These are phyloP conservation scores for Ilyonectria sp. DNA, from an alignment of 2,329 filamentous ascomycete species.

Conservation along the genomic window DNA sequence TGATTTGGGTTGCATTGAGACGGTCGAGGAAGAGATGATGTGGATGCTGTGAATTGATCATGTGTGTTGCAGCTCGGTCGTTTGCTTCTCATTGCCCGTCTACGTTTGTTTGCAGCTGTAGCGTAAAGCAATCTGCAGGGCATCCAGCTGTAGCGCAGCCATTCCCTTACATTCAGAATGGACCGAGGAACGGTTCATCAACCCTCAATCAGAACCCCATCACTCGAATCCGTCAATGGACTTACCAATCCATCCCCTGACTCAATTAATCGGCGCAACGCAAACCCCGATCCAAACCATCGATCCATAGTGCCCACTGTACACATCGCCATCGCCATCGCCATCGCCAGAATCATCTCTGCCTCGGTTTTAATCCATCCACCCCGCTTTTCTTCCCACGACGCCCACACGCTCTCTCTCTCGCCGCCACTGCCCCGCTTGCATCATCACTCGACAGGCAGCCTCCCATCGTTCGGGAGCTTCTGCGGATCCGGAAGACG, in stretches of 20 bases:
- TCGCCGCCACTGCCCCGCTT: conserved; percentile 32
- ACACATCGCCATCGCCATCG: neutral
- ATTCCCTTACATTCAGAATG: neutral
- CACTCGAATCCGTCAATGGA: neutral
- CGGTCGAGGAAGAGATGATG: neutral
- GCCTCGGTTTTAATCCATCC: neutral
- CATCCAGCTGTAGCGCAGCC: too few relatives aligned
- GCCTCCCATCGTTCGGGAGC: neutral
- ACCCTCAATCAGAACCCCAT: neutral
- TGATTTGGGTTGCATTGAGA: neutral
- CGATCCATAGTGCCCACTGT: neutral
- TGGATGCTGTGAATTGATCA: neutral
- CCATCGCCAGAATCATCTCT: neutral
- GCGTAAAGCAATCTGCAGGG: too few relatives aligned
- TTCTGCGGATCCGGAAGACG: conserved; percentile 21
- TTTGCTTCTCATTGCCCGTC: too few relatives aligned
- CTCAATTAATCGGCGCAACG: neutral
- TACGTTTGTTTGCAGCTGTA: too few relatives aligned
- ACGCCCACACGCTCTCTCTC: neutral
- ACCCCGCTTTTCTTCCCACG: neutral
- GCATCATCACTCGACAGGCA: conserved; percentile 18
- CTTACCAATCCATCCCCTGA: neutral
- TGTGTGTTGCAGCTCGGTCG: neutral
- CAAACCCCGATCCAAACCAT: conserved; percentile 3
- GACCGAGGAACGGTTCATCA: neutral